Percentiles rank a stretch among this genome's conserved stretches.
These are phyloP conservation scores for Dictyostelium intermedium DNA, from an alignment of 78 protist genomes.

Conservation along the genomic window DNA sequence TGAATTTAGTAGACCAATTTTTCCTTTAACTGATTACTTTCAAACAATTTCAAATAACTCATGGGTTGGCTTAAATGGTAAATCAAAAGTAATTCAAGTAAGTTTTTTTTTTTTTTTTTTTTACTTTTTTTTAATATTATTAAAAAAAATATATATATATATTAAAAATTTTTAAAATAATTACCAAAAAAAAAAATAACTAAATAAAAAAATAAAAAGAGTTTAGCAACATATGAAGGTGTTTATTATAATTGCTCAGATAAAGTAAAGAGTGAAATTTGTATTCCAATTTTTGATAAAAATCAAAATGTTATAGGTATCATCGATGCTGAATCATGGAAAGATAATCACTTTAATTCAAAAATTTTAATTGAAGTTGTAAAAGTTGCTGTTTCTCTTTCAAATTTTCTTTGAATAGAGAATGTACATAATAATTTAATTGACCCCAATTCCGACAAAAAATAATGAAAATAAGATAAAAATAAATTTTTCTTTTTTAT, in stretches of 20 bases:
- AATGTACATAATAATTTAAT: not conserved
- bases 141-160: too few species aligned
- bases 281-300: slow-evolving; percentile 50
- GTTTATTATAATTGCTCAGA: slow-evolving; percentile 65
- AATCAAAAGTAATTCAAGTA: slow-evolving; percentile 24
- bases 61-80: slow-evolving; percentile 41
- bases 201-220: not conserved
- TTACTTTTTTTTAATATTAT: not conserved
- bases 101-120: not conserved
- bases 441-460: not conserved
- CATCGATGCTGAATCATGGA: slow-evolving; percentile 69
- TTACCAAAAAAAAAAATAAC: not conserved
- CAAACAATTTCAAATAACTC: slow-evolving; percentile 20
- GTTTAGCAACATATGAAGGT: slow-evolving; percentile 26
- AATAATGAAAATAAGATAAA: not conserved
- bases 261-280: slow-evolving; percentile 50
- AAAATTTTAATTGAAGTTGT: not conserved
- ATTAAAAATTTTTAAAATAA: not conserved
- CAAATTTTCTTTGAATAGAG: not conserved
- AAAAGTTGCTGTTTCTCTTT: not conserved
- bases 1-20: slow-evolving; percentile 45
- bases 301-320: slow-evolving; percentile 37
- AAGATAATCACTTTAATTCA: slow-evolving; percentile 6
- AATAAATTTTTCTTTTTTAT: not conserved
- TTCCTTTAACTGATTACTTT: slow-evolving; percentile 39